A percentile compares a stretch with the other conserved stretches of the same genome.
Evolutionary conservation across 1,139 yeast species (phyloP).

Genomic region (Lodderomyces parapsilosis): DNA sequence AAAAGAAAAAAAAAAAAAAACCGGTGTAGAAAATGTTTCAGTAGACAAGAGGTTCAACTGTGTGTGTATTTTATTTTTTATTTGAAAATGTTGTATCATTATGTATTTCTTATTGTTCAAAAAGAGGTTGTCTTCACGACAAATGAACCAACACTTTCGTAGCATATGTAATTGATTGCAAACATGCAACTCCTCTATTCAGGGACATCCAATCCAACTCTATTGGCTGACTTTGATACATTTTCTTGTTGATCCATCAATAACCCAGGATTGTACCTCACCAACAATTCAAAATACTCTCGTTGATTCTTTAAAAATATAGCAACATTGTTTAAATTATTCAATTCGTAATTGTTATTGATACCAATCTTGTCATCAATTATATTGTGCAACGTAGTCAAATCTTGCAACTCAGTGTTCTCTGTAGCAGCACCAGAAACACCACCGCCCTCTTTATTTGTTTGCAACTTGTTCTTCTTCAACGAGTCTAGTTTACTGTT

Average conservation of each 20-base stretch:
- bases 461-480: constrained; percentile 18
- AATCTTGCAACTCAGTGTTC: constrained; percentile 8
- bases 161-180: too few species aligned
- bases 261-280: constrained; percentile 84
- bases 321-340: constrained; percentile 47
- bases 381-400: constrained; percentile 10
- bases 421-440: not conserved
- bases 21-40: not conserved
- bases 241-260: constrained; percentile 76
- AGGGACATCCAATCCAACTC: constrained; percentile 66
- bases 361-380: constrained; percentile 11
- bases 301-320: constrained; percentile 70
- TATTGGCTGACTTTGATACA: constrained; percentile 73
- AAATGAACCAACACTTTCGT: too few species aligned
- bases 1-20: too few species aligned
- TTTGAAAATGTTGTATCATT: constrained; percentile 7
- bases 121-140: too few species aligned
- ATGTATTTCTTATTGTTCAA: constrained; percentile 9
- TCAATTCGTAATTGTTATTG: constrained; percentile 14
- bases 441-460: too few species aligned
- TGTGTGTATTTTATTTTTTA: constrained; percentile 1
- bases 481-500: constrained; percentile 29
- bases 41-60: not conserved
- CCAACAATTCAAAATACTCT: constrained; percentile 72
- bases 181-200: constrained; percentile 16